Percentiles rank a stretch among this genome's conserved stretches.
Conservation (phyloP, 208 protist genomes). For the Trypanosoma mega region DNA sequence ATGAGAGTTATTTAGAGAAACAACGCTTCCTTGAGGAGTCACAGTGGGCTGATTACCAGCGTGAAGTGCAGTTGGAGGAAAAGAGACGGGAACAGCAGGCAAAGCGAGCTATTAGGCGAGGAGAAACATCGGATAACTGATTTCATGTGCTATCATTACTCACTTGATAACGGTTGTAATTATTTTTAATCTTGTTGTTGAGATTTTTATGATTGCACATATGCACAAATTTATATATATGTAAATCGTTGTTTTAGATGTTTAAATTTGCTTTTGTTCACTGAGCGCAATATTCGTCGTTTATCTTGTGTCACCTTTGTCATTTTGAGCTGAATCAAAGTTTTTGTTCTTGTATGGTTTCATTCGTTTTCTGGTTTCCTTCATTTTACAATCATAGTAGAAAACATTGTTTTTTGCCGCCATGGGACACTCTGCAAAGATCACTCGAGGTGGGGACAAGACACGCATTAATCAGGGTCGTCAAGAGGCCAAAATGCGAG, state of each 20-base stretch:
- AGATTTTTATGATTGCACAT: background rate
- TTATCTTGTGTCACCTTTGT: no score
- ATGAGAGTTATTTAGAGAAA: constrained; percentile 71
- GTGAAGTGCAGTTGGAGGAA: constrained; percentile 52
- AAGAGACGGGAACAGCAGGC: constrained; percentile 44
- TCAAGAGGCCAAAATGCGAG: constrained; percentile 68
- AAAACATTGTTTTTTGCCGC: background rate
- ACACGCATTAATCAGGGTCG: constrained; percentile 78
- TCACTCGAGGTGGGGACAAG: constrained; percentile 87
- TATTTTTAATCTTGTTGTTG: background rate
- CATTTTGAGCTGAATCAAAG: no score
- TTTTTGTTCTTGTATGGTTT: background rate
- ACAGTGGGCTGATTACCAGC: constrained; percentile 69
- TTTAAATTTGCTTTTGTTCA: background rate
- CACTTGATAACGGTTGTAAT: background rate
- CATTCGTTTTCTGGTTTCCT: background rate
- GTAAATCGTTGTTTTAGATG: background rate
- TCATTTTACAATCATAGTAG: background rate
- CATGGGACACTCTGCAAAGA: constrained; percentile 86
- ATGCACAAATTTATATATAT: constrained; percentile 14
- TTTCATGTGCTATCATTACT: background rate
- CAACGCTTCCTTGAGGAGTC: constrained; percentile 51
- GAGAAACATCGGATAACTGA: constrained; percentile 28
- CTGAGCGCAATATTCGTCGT: no score
- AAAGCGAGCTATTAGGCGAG: constrained; percentile 56